phyloP scores from a whole-genome alignment of 2,329 filamentous ascomycete genomes.

The Pseudocercospora crystallina region DNA sequence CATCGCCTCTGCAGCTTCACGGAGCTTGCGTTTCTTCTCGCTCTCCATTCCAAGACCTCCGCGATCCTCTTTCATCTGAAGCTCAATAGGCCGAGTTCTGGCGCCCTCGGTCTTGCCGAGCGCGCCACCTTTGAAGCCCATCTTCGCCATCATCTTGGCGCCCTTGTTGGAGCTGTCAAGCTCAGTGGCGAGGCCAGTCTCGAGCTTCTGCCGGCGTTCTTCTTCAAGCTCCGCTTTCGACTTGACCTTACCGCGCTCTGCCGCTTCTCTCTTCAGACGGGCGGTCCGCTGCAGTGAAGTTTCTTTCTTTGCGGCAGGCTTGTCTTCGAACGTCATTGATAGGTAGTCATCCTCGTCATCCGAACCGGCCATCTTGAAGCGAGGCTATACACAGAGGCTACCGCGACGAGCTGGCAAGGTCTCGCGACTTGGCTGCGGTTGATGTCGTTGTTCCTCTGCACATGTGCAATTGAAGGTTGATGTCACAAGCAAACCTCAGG shows the following conservation, averaged over 20 bases:
- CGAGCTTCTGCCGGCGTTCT: conserved; percentile 69
- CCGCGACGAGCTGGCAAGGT: not conserved
- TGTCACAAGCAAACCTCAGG: too few relatives aligned
- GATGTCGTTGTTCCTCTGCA: too few relatives aligned
- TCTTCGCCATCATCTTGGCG: conserved; percentile 92
- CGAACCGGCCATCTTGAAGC: conserved; percentile 21
- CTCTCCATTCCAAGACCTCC: conserved; percentile 81
- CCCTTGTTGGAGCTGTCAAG: conserved; percentile 76
- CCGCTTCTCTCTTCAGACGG: conserved; percentile 58
- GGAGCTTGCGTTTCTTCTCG: conserved; percentile 73
- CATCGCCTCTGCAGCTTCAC: conserved; percentile 56
- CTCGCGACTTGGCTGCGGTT: too few relatives aligned
- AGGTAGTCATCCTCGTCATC: conserved; percentile 95
- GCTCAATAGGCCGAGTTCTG: conserved; percentile 69
- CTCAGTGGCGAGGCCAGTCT: conserved; percentile 72
- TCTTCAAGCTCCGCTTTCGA: conserved; percentile 82
- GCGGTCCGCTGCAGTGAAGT: conserved; percentile 62
- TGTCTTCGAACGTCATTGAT: conserved; percentile 84
- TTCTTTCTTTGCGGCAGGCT: conserved; percentile 50
- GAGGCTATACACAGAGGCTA: too few relatives aligned
- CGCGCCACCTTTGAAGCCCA: conserved; percentile 79
- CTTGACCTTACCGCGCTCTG: conserved; percentile 62
- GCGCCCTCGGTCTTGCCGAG: conserved; percentile 63
- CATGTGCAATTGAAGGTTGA: too few relatives aligned
- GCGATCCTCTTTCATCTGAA: conserved; percentile 75